Evolutionary conservation across 1,284 basidiomycete genomes (phyloP), one percentile per base, ranked within the genome.

Genomic region (Pterulicium gracile): DNA sequence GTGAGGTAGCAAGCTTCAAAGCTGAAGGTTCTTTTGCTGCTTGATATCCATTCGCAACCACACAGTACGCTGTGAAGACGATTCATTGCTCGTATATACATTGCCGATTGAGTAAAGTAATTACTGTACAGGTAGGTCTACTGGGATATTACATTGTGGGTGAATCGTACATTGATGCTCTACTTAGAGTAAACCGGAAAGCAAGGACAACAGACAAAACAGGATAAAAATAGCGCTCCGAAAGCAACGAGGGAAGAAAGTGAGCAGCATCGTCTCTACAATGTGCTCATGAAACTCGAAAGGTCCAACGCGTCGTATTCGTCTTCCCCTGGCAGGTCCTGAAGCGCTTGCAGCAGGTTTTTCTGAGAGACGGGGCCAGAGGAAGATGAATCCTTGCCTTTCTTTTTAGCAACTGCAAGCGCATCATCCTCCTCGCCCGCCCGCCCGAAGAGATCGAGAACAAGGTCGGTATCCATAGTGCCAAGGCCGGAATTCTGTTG

Each of bases 401-500:
- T 78, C 57, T 73, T 72, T 61, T 74, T 80, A 52, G 70, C 65
- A 45, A 71, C 66, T 1, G 71, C 68, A 0, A 69, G 63, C 0
- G 71, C 66, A 41, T 81, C 78, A 52, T 88, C 83, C 51, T 87
- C 86, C 48, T 83, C 79, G 3, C 79, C 79, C 4, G 88, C 90
- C 15, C 83, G 82, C 55, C 73, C 78, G 76, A 98, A 98, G 39
- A 98, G 74, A 63, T 98, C 96, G 34, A 98, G 71, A 34, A 99
- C 94, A 52, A 93, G 81, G 59, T 97, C 94, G 0, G 96, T 98
- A 58, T 96, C 94, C 93, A 99, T 98, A 2, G 90, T 89, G 0
- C 83, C 75, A 48, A 98, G 68, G 23, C 91, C 92, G 1, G 91
- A 77, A 62, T 99, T 99, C 63, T 98, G 94, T 64, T 98, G 94